phyloP scores from a whole-genome alignment of 1,284 basidiomycete genomes.

The Pyrrhoderma lamaoense region DNA sequence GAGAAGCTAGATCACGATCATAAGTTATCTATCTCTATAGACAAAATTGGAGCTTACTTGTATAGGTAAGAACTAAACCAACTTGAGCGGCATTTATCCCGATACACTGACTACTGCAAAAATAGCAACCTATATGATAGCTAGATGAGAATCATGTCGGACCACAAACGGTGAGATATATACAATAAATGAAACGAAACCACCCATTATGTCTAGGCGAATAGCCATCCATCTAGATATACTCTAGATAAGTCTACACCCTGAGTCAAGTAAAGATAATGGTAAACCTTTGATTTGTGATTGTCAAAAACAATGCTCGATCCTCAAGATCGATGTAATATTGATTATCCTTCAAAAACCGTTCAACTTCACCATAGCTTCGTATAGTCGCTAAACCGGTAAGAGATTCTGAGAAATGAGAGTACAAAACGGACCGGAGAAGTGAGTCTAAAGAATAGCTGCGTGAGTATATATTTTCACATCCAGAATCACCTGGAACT shows the following conservation, averaged over 20 bases:
- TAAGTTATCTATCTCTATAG: slow-evolving; percentile 13
- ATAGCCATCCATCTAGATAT: slow-evolving; percentile 64
- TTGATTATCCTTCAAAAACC: slow-evolving; percentile 62
- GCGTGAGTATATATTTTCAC: background rate
- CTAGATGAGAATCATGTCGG: too few relatives aligned
- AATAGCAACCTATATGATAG: slow-evolving; percentile 48
- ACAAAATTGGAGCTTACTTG: slow-evolving; percentile 30
- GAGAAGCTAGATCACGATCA: slow-evolving; percentile 31
- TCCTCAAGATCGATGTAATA: slow-evolving; percentile 74
- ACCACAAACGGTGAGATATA: too few relatives aligned
- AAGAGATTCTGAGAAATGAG: slow-evolving; percentile 77
- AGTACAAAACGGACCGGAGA: slow-evolving; percentile 65
- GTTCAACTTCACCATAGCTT: slow-evolving; percentile 55
- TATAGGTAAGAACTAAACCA: slow-evolving; percentile 69
- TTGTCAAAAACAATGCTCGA: slow-evolving; percentile 50
- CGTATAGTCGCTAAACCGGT: slow-evolving; percentile 72
- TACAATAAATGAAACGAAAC: slow-evolving; percentile 57
- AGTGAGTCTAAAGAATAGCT: slow-evolving; percentile 41
- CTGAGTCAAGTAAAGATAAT: background rate
- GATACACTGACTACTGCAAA: slow-evolving; percentile 44
- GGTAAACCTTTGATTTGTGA: slow-evolving; percentile 52
- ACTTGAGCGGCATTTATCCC: slow-evolving; percentile 61
- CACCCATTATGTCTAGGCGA: slow-evolving; percentile 70
- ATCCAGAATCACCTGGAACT: slow-evolving; percentile 20
- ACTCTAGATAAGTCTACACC: slow-evolving; percentile 4